Evolutionary conservation across 441 rosid species (phyloP), one percentile per base, ranked within the genome.

Genomic region (Euphorbia schlechtendalii): DNA sequence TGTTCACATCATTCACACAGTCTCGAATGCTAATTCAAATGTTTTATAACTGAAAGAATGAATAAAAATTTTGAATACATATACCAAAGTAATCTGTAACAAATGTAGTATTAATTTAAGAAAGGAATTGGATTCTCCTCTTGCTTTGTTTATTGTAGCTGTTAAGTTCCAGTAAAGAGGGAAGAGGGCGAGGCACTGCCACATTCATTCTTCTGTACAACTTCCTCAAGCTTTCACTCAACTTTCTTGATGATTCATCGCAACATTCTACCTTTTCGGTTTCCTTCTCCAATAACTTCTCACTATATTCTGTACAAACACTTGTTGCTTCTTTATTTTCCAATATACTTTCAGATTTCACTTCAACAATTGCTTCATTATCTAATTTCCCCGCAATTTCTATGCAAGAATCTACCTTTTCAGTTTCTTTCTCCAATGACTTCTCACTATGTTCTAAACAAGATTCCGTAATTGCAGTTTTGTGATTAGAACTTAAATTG

Each of bases 101-200:
- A 38, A 38, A 38, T 38, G 41, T 38, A 38, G 10, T 38, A 38
- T 38, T 1, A 54, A 68, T 24, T 21, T 52, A 59, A 36, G 58
- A 71, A 28, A 58, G 65, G 11, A 66, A 67, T 43, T 65, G 66
- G 12, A 63, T 32, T 52, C 63, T 65, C 76, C 76, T 83, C 78
- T 79, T 78, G 60, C 48, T 66, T 30, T 81, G 83, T 73, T 82
- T 85, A 64, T 65, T 73, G 65, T 84, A 68, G 65, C 82, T 79
- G 78, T 71, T 74, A 30, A 88, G 83, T 68, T 84, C 81, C 73
- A 83, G 74, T 65, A 89, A 43, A 11, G 96, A 87, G 32, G 95
- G 98, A 36, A 89, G 85, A 32, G 96, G 98, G 56, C 72, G 83
- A 38, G 95, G 96, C 58, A 92, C 90, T 0, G 88, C 83, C 20